Evolutionary conservation across 208 protist species (phyloP).

Genomic region (Trypanosoma vivax): DNA sequence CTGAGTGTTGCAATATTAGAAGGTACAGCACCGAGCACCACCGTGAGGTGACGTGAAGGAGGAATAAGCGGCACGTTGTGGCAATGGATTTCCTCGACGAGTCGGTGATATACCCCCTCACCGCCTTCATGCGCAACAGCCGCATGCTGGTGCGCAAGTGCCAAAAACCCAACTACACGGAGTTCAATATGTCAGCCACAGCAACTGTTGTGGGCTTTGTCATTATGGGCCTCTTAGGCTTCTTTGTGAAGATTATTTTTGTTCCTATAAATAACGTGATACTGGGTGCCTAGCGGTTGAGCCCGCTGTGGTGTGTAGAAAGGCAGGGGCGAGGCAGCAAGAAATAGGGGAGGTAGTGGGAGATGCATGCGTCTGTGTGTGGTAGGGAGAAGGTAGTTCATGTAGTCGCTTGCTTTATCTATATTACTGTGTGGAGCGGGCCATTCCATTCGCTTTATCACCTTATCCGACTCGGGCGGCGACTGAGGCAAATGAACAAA

Average conservation of each 20-base stretch:
- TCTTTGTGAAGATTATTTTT: constrained; percentile 94
- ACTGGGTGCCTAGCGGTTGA: constrained; percentile 62
- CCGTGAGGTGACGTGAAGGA: constrained; percentile 4
- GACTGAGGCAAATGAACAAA: too few species aligned
- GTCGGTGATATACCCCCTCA: constrained; percentile 64
- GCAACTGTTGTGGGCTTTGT: constrained; percentile 89
- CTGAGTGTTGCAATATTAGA: too few species aligned
- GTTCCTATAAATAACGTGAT: constrained; percentile 96
- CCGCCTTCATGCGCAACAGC: constrained; percentile 80
- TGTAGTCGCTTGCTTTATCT: too few species aligned
- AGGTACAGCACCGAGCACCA: background rate
- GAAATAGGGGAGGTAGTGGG: too few species aligned
- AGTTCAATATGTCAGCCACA: constrained; percentile 85
- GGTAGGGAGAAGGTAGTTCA: too few species aligned
- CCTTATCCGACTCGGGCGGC: too few species aligned
- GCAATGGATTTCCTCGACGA: constrained; percentile 87
- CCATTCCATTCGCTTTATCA: too few species aligned
- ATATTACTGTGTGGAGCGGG: too few species aligned
- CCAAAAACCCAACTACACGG: constrained; percentile 90
- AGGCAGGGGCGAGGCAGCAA: background rate
- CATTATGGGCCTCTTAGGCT: constrained; percentile 94
- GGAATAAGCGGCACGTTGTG: constrained; percentile 7
- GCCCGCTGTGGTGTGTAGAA: background rate
- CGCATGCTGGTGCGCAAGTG: constrained; percentile 88
- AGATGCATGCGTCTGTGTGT: too few species aligned